Conservation (phyloP, 202 grass and related monocot species). For the Brachypodium distachyon region DNA sequence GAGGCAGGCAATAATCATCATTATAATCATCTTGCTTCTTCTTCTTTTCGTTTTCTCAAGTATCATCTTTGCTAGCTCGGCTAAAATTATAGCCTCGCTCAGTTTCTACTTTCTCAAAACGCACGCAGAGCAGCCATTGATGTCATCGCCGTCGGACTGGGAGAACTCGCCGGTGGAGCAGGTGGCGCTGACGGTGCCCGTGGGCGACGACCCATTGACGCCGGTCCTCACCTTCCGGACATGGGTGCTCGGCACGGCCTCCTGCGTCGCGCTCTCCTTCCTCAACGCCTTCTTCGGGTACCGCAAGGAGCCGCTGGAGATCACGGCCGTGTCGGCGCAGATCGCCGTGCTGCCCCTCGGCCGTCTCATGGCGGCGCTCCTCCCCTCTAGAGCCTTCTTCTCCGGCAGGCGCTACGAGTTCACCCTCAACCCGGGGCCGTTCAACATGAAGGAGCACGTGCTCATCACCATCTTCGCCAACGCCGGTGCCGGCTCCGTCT, state of each 20-base stretch:
- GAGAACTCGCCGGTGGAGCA: constrained; percentile 69
- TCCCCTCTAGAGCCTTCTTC: constrained; percentile 31
- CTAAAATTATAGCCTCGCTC: too few relatives aligned
- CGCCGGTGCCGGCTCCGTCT: constrained; percentile 49
- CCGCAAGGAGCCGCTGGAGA: constrained; percentile 55
- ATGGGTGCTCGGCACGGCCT: constrained; percentile 48
- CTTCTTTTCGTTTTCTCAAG: too few relatives aligned
- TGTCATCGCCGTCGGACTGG: background rate
- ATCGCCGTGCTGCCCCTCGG: constrained; percentile 58
- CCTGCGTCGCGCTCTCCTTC: constrained; percentile 54
- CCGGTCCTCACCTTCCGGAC: constrained; percentile 58
- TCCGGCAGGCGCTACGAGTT: constrained; percentile 37
- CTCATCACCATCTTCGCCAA: constrained; percentile 79
- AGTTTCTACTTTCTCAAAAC: background rate
- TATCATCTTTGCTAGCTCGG: too few relatives aligned
- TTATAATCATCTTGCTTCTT: too few relatives aligned
- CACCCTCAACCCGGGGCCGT: constrained; percentile 54
- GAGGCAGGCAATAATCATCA: too few relatives aligned
- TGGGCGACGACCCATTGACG: constrained; percentile 29
- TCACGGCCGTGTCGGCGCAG: constrained; percentile 53
- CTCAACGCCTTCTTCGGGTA: constrained; percentile 77
- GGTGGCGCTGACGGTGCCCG: constrained; percentile 52
- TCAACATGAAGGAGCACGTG: constrained; percentile 70
- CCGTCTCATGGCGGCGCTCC: constrained; percentile 33
- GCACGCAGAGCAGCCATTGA: background rate